Conservation (phyloP, 1,139 yeast genomes). For the Geotrichum australiense region DNA sequence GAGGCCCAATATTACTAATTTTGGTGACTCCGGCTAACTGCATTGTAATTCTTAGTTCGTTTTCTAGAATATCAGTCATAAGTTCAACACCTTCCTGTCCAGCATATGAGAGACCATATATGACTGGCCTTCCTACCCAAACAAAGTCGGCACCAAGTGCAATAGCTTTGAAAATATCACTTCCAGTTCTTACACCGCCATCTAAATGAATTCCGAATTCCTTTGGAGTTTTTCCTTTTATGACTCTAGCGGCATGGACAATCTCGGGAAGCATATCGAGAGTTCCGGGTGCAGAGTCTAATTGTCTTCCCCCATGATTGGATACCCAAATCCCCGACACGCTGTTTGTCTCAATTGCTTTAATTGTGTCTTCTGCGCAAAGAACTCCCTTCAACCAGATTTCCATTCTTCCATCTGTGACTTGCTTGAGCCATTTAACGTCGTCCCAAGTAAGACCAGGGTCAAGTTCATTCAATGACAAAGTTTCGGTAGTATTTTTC, state of each 20-base stretch:
- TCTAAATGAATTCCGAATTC: conserved; percentile 12
- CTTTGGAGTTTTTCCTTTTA: conserved; percentile 1
- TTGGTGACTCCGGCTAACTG: conserved; percentile 13
- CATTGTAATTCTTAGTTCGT: conserved; percentile 14
- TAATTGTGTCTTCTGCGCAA: conserved; percentile 12
- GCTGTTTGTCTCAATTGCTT: conserved; percentile 12
- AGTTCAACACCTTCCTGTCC: conserved; percentile 12
- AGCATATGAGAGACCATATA: conserved; percentile 13
- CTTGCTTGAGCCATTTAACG: conserved; percentile 8
- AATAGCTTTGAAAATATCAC: conserved; percentile 12
- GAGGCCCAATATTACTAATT: conserved; percentile 5
- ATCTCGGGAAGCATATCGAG: conserved; percentile 15
- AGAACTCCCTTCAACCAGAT: conserved; percentile 13
- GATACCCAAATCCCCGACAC: conserved; percentile 16
- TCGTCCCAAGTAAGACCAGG: conserved; percentile 12
- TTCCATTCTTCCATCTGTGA: conserved; percentile 10
- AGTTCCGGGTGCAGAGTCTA: conserved; percentile 14
- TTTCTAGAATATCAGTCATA: conserved; percentile 10
- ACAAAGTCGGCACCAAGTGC: conserved; percentile 15
- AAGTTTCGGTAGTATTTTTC: conserved; percentile 5
- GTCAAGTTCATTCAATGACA: conserved; percentile 10
- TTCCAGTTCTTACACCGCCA: conserved; percentile 13
- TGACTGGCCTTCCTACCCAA: conserved; percentile 15
- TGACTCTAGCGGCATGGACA: conserved; percentile 12
- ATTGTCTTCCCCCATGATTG: conserved; percentile 14